Evolutionary conservation across 2,329 filamentous ascomycete species (phyloP), one percentile per base, ranked within the genome.

Genomic region (Ramularia collo-cygni): DNA sequence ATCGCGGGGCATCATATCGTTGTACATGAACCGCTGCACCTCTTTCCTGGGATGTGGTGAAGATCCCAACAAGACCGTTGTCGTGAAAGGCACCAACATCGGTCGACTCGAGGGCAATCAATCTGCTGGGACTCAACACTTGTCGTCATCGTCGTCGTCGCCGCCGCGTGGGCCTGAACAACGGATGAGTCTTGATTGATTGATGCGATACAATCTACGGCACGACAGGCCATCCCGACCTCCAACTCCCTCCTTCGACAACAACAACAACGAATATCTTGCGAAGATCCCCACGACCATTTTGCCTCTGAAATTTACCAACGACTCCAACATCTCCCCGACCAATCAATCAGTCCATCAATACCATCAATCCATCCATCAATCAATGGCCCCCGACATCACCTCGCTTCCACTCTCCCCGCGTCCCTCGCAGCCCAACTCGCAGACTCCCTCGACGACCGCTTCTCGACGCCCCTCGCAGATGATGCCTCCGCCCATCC

Each of bases 371-470:
- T 24, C 21, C 6, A 24, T 30, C 35, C 26, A 6, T n/a, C 38
- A 13, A 29, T 17, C 28, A 28, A 75, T 74, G 70, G 61, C 71
- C 37, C 65, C 70, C 38, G 72, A 74, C 49, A 52, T 70, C 44
- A 72, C 68, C 50, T 62, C 66, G 3, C 58, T 69, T 15, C 62
- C 64, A 18, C 46, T 52, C 4, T 65, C 64, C n/a, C 61, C 63
- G 9, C 59, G 54, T 16, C 54, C 55, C 19, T 54, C 63, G 43
- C 56, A 60, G 28, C 58, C 59, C 19, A 34, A 36, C 15, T 40
- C 49, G 13, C 46, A 32, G 14, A 35, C 44, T n/a, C 8, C 36
- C 14, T 52, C 50, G 4, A 42, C 27, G 17, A 43, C 34, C 18
- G 44, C 44, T 5, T 55, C 52, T 24, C 35, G 52, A 30, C 38